Percentiles rank a stretch among this genome's conserved stretches.
Evolutionary conservation across 139 green algal genomes (phyloP).

Genomic region (Coccomyxa sp.): DNA sequence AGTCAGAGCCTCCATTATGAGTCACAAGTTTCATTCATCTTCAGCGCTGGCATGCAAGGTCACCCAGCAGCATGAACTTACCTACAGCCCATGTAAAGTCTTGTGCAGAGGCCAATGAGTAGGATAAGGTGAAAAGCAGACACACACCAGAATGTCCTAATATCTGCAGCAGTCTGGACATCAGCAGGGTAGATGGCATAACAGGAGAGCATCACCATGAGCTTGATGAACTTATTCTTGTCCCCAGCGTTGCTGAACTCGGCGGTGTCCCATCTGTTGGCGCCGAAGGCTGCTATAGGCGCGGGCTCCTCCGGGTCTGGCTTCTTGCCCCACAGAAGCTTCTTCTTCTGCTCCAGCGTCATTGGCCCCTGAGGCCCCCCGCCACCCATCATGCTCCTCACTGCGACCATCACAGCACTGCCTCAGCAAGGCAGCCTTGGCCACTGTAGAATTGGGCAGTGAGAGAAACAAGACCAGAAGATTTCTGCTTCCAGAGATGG

Average conservation of each 20-base stretch:
- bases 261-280: conserved; percentile 41
- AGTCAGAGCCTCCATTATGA: neutral
- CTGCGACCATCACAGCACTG: conserved; percentile 11
- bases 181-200: neutral
- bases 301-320: neutral
- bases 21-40: neutral
- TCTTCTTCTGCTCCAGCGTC: conserved; percentile 21
- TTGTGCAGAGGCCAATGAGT: neutral
- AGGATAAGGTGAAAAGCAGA: neutral
- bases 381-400: conserved; percentile 18
- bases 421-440: neutral
- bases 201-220: conserved; percentile 32
- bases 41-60: neutral
- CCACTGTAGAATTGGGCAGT: no score
- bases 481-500: no score
- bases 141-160: neutral
- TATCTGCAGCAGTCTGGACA: neutral
- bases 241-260: conserved; percentile 21
- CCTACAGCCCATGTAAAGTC: neutral
- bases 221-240: conserved; percentile 32
- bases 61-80: neutral
- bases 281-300: conserved; percentile 6
- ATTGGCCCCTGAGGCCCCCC: neutral
- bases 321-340: conserved; percentile 24
- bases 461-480: no score